Conservation (phyloP, 495 filamentous ascomycete species). For the Penicillium canescens region DNA sequence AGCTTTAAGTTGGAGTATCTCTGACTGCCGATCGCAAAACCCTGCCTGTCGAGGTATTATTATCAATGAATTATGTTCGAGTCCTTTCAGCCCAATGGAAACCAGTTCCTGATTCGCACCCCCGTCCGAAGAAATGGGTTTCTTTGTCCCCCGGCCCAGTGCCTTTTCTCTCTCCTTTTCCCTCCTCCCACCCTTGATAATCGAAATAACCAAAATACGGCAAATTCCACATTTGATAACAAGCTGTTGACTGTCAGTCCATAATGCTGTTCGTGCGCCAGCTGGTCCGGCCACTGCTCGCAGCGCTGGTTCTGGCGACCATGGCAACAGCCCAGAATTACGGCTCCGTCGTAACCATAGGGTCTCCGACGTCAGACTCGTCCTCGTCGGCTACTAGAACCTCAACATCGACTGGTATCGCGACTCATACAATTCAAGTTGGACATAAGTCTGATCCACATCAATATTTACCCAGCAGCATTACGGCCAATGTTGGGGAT, state of each 20-base stretch:
- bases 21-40: background rate
- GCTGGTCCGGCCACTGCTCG: conserved; percentile 8
- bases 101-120: background rate
- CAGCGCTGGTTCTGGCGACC: conserved; percentile 4
- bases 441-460: conserved; percentile 45
- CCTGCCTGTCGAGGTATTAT: background rate
- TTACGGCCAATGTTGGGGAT: conserved; percentile 54
- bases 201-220: background rate
- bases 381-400: conserved; percentile 5
- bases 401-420: conserved; percentile 18
- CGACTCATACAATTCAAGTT: conserved; percentile 52
- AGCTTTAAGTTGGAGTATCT: no score
- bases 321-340: conserved; percentile 2
- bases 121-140: background rate
- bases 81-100: background rate
- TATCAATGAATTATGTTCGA: background rate
- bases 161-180: background rate
- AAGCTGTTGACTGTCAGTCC: background rate
- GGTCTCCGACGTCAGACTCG: background rate
- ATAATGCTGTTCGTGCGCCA: conserved; percentile 9
- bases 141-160: conserved; percentile 3
- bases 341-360: background rate
- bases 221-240: background rate
- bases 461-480: conserved; percentile 51
- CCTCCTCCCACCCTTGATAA: background rate